Conservation (phyloP, 495 filamentous ascomycete genomes). For the Poronia punctata region DNA sequence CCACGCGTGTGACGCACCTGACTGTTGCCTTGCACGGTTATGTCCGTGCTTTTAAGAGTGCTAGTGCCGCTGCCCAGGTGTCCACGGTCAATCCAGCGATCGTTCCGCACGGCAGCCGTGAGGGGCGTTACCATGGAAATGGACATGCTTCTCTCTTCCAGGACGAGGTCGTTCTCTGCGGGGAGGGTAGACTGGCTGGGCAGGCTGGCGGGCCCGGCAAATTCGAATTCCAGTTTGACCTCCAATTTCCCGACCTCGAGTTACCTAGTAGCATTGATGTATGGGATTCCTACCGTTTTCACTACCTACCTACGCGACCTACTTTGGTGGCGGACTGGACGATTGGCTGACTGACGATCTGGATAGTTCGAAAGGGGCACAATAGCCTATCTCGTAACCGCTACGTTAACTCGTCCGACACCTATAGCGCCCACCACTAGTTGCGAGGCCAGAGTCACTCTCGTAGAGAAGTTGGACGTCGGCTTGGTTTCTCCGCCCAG, state of each 20-base stretch:
- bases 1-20: conserved; percentile 83
- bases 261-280: conserved; percentile 93
- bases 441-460: conserved; percentile 70
- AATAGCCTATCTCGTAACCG: conserved; percentile 81
- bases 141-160: conserved; percentile 82
- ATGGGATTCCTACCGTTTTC: conserved; percentile 29
- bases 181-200: conserved; percentile 80
- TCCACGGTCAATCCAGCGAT: conserved; percentile 37
- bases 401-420: conserved; percentile 83
- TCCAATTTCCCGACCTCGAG: conserved; percentile 66
- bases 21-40: conserved; percentile 81
- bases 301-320: not conserved
- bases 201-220: conserved; percentile 74
- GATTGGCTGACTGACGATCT: conserved; percentile 16
- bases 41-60: conserved; percentile 79
- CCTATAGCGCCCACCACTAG: conserved; percentile 73
- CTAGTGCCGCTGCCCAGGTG: conserved; percentile 56
- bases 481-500: conserved; percentile 47
- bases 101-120: conserved; percentile 36
- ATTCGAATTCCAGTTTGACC: conserved; percentile 90
- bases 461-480: conserved; percentile 65
- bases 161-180: conserved; percentile 84
- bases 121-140: conserved; percentile 68
- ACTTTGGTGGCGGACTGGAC: too few relatives aligned
- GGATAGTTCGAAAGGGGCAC: conserved; percentile 88